Evolutionary conservation across 2,329 filamentous ascomycete genomes (phyloP), one percentile per base, ranked within the genome.

Genomic region (Hymenoscyphus occultus): DNA sequence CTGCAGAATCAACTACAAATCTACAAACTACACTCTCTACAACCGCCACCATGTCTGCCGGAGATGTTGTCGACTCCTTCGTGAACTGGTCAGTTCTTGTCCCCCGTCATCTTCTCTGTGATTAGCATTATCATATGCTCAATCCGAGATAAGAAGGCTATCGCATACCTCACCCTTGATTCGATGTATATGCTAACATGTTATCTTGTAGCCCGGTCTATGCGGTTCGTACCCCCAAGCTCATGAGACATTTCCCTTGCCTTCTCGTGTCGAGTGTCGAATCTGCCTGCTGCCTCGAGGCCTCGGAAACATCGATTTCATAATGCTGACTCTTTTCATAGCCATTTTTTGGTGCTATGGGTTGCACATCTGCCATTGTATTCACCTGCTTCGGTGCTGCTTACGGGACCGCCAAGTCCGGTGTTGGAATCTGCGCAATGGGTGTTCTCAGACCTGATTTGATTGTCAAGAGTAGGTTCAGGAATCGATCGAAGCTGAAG

Each of bases 391-490:
- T 97, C 75, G 93, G 95, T 79, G 95, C 95, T 77, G 93, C 95
- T 74, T 99, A 98, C 83, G 95, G 95, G 81, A 99, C 95, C 74
- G 95, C 95, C 78, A 99, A 99, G 88, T 96, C 95, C 77, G 95
- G 95, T 84, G 95, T 98, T 74, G 95, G 95, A 86, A 97, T 99
- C 78, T 92, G 92, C 73, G 92, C 93, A 74, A 97, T 98, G 91
- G 94, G 93, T 90, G 94, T 98, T 76, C 88, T 99, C 74, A 87
- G 95, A 80, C 95, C 95, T 79, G 95, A 99, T 80, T 84, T 98
- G 81, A 97, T 98, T 80, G 94, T 99, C 80, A 98, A 97, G 90
- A 98, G 95, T 98, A 90, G 77, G 93, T 73, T 51, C 5, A 51
- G 45, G 45, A 51, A 51, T 12, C 22, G 45, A 7, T 28, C 45